Percentiles rank a stretch among this genome's conserved stretches.
Evolutionary conservation across 1,284 basidiomycete genomes (phyloP).

Genomic region (Xerocomus nothofagi): DNA sequence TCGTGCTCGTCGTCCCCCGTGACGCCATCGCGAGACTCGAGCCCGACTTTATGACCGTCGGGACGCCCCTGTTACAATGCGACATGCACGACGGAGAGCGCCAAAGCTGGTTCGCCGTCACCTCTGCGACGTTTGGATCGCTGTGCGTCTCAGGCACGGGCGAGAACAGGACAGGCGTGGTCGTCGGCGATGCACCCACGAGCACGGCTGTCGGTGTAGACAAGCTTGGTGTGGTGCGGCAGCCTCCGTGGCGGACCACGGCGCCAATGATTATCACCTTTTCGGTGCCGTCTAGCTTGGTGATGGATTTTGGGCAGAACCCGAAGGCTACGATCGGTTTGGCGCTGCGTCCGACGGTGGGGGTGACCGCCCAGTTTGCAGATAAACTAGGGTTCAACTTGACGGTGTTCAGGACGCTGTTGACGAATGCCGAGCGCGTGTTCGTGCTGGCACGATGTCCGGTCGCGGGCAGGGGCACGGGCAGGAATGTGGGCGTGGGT

Average conservation of each 20-base stretch:
- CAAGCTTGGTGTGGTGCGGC: neutral
- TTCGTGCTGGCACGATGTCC: slow-evolving; percentile 29
- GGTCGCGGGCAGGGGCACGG: neutral
- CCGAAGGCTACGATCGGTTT: slow-evolving; percentile 28
- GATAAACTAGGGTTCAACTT: slow-evolving; percentile 28
- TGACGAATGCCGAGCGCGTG: slow-evolving; percentile 34
- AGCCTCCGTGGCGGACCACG: slow-evolving; percentile 29
- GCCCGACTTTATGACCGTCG: slow-evolving; percentile 19
- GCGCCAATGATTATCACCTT: slow-evolving; percentile 41
- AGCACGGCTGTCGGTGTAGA: neutral
- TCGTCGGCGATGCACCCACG: slow-evolving; percentile 30
- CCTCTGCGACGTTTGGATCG: slow-evolving; percentile 40
- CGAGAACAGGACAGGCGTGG: slow-evolving; percentile 18
- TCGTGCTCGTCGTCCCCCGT: slow-evolving; percentile 30
- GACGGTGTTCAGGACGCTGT: slow-evolving; percentile 32
- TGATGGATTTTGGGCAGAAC: slow-evolving; percentile 25
- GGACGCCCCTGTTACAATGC: slow-evolving; percentile 42
- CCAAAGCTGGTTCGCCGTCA: slow-evolving; percentile 38
- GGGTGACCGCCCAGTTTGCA: slow-evolving; percentile 3
- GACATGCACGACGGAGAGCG: slow-evolving; percentile 21
- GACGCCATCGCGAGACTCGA: slow-evolving; percentile 19
- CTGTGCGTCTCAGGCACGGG: slow-evolving; percentile 23
- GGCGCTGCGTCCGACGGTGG: slow-evolving; percentile 28
- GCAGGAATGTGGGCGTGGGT: neutral
- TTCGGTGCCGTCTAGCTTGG: slow-evolving; percentile 34